Conservation (phyloP, 331 rosid genomes). For the Telfairia occidentalis region DNA sequence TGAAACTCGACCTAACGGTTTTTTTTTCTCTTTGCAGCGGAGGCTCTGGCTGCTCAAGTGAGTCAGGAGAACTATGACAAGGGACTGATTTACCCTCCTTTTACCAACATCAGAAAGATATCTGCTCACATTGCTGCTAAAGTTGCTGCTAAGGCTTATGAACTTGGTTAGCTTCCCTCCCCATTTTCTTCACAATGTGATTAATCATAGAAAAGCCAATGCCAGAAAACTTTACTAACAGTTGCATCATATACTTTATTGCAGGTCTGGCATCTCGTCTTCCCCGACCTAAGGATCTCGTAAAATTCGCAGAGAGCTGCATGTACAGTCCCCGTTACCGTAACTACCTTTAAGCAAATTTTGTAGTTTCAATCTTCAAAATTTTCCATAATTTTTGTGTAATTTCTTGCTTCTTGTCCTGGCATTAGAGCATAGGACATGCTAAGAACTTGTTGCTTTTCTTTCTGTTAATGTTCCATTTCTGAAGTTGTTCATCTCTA, state of each 20-base stretch:
- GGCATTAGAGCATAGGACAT: constrained; percentile 3
- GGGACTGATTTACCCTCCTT: constrained; percentile 94
- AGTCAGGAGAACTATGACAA: constrained; percentile 57
- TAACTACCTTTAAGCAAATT: constrained; percentile 48
- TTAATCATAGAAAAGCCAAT: neutral
- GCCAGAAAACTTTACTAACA: neutral
- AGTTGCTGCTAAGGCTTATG: constrained; percentile 80
- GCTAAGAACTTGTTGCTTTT: neutral
- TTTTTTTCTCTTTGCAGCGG: constrained; percentile 44
- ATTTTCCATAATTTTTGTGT: neutral
- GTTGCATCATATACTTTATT: neutral
- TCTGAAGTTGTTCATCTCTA: neutral
- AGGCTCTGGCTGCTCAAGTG: constrained; percentile 79
- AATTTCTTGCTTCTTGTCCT: neutral
- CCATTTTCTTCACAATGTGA: neutral
- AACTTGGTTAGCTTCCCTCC: constrained; percentile 56
- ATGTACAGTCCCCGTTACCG: constrained; percentile 93
- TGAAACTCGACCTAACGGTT: neutral
- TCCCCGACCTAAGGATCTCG: constrained; percentile 87
- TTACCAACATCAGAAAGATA: constrained; percentile 81
- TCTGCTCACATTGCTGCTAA: constrained; percentile 90
- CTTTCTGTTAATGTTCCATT: neutral
- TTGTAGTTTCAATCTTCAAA: neutral
- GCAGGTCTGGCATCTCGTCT: constrained; percentile 85
- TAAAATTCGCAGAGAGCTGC: constrained; percentile 82